phyloP scores from a whole-genome alignment of 176 grass and related monocot genomes.

The Hsuehochloa calcarea region DNA sequence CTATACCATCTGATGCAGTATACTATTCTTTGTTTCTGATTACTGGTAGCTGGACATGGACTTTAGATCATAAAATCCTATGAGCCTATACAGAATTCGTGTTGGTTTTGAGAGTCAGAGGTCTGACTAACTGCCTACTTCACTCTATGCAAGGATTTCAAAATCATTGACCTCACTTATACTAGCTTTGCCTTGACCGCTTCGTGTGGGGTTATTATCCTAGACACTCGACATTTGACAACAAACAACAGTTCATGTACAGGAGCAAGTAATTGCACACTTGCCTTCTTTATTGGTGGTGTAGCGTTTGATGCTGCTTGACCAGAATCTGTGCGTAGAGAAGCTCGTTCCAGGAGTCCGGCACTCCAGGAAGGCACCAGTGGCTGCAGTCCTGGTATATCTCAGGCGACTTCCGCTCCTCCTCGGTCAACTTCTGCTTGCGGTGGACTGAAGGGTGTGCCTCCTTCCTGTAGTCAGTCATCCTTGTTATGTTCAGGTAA shows the following conservation, averaged over 20 bases:
- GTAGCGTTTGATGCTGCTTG: constrained; percentile 44
- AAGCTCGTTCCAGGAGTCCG: constrained; percentile 94
- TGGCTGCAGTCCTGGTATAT: constrained; percentile 88
- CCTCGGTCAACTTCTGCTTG: constrained; percentile 52
- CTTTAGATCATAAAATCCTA: constrained; percentile 45
- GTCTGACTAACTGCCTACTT: constrained; percentile 32
- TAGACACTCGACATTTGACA: constrained; percentile 19
- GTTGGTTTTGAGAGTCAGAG: constrained; percentile 9
- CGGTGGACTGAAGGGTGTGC: constrained; percentile 86
- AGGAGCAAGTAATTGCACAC: constrained; percentile 29
- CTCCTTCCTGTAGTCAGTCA: constrained; percentile 98
- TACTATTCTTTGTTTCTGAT: constrained; percentile 12
- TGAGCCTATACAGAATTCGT: constrained; percentile 30
- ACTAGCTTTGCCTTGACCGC: constrained; percentile 26
- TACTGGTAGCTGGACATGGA: constrained; percentile 22
- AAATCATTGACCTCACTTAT: constrained; percentile 29
- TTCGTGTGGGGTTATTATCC: constrained; percentile 24
- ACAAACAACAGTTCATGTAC: constrained; percentile 55
- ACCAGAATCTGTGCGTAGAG: constrained; percentile 75
- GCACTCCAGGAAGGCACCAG: constrained; percentile 96
- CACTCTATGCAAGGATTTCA: constrained; percentile 40
- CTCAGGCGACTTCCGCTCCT: constrained; percentile 48
- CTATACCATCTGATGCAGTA: background rate
- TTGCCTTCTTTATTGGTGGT: constrained; percentile 61
- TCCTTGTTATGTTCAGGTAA: constrained; percentile 90